Percentiles rank a stretch among this genome's conserved stretches.
phyloP scores from a whole-genome alignment of 805 yeast species.

The Candida ascalaphidarum region DNA sequence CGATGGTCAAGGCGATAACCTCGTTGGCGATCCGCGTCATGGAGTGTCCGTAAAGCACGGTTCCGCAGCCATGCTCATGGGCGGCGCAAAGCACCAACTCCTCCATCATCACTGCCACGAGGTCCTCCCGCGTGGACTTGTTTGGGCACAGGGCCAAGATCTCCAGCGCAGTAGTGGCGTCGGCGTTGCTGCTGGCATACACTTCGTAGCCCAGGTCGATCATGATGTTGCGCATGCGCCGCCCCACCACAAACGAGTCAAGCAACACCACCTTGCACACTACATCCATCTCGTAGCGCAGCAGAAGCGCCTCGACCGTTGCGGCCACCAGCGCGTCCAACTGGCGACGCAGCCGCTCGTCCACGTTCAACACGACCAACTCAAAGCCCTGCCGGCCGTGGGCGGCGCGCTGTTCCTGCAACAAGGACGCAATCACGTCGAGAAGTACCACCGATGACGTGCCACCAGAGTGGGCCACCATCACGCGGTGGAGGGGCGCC shows the following conservation, averaged over 20 bases:
- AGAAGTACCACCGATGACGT: constrained; percentile 57
- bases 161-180: constrained; percentile 12
- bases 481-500: constrained; percentile 31
- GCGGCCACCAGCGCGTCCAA: too few species aligned
- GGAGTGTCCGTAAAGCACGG: constrained; percentile 66
- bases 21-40: constrained; percentile 81
- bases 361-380: constrained; percentile 43
- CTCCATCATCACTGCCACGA: constrained; percentile 37
- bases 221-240: constrained; percentile 10
- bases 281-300: constrained; percentile 10
- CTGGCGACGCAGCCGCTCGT: too few species aligned
- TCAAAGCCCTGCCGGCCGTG: constrained; percentile 67
- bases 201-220: constrained; percentile 7
- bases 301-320: background rate
- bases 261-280: constrained; percentile 35
- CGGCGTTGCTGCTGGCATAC: constrained; percentile 1
- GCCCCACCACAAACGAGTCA: constrained; percentile 27
- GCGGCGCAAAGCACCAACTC: constrained; percentile 44
- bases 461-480: constrained; percentile 63
- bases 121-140: constrained; percentile 61
- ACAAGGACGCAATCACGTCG: constrained; percentile 54
- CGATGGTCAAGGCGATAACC: constrained; percentile 70
- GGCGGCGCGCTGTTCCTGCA: constrained; percentile 52
- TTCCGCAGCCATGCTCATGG: constrained; percentile 31
- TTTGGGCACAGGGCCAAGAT: constrained; percentile 34